A percentile compares a stretch with the other conserved stretches of the same genome.
Conservation (phyloP, 1,284 basidiomycete species). For the Thelephora terrestris region DNA sequence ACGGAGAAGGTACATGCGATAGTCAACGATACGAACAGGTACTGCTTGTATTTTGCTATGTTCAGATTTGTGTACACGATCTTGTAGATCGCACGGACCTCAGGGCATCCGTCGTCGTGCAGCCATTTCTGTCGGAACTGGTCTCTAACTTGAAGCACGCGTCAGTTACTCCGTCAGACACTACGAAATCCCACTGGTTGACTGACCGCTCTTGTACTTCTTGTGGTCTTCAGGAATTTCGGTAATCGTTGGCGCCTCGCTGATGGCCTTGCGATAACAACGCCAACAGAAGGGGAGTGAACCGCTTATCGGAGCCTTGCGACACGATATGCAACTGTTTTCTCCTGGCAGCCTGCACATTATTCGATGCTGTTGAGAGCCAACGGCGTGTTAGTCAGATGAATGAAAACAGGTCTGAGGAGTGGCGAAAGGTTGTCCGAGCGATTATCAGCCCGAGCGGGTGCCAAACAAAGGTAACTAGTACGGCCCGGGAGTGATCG, state of each 20-base stretch:
- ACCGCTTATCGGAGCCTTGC: constrained; percentile 37
- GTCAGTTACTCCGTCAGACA: background rate
- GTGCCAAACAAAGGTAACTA: too few species aligned
- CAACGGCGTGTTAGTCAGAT: background rate
- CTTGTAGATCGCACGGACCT: constrained; percentile 50
- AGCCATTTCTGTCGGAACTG: constrained; percentile 60
- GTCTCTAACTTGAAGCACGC: constrained; percentile 35
- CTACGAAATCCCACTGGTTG: background rate
- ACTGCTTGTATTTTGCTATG: constrained; percentile 43
- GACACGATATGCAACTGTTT: constrained; percentile 46
- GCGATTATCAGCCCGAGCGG: too few species aligned
- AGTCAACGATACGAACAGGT: constrained; percentile 31
- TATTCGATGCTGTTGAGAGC: background rate
- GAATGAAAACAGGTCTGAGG: background rate
- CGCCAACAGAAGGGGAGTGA: constrained; percentile 48
- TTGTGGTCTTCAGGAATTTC: constrained; percentile 49
- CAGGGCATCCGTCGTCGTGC: constrained; percentile 41
- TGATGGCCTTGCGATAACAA: constrained; percentile 42
- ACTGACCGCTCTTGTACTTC: constrained; percentile 51
- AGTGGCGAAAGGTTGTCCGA: too few species aligned
- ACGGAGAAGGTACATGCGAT: constrained; percentile 1
- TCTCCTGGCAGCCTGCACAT: constrained; percentile 18
- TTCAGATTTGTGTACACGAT: constrained; percentile 37
- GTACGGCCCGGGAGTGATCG: too few species aligned
- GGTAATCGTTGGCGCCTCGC: constrained; percentile 40